phyloP scores from a whole-genome alignment of 179 eudicot species.

The Vitellaria paradoxa region DNA sequence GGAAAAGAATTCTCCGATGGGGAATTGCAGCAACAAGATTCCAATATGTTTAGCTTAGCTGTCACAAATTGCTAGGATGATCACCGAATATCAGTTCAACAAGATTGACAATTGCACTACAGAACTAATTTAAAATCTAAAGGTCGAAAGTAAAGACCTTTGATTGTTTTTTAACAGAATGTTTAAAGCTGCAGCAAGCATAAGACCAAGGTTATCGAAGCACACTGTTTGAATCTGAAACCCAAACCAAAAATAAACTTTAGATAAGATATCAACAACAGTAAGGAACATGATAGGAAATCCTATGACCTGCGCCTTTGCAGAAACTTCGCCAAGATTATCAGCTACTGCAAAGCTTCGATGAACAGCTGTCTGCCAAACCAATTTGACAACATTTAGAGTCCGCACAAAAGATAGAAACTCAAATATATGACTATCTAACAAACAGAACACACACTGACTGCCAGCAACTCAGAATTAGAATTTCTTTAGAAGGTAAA shows the following conservation, averaged over 20 bases:
- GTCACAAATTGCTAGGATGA: neutral
- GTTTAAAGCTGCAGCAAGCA: conserved; percentile 81
- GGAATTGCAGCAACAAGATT: conserved; percentile 1
- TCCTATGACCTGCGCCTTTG: conserved; percentile 76
- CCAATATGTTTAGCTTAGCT: neutral
- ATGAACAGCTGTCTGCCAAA: conserved; percentile 82
- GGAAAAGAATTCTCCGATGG: neutral
- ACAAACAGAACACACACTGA: neutral
- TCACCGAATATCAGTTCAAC: neutral
- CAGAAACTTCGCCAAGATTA: conserved; percentile 98
- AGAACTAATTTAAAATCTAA: neutral
- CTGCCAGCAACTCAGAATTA: neutral
- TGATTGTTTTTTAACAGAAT: conserved; percentile 54
- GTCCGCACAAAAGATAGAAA: neutral
- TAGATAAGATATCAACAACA: neutral
- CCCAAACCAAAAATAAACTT: conserved; percentile 14
- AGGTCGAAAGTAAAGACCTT: conserved; percentile 45
- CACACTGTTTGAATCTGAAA: conserved; percentile 98
- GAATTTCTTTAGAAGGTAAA: neutral
- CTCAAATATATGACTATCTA: neutral
- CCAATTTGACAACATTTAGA: conserved; percentile 19
- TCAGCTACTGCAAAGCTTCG: conserved; percentile 91
- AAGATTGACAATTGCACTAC: neutral
- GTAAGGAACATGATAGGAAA: conserved; percentile 3
- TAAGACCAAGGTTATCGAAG: conserved; percentile 92